phyloP scores from a whole-genome alignment of 2,329 filamentous ascomycete species.

The Epichloe amarillans region DNA sequence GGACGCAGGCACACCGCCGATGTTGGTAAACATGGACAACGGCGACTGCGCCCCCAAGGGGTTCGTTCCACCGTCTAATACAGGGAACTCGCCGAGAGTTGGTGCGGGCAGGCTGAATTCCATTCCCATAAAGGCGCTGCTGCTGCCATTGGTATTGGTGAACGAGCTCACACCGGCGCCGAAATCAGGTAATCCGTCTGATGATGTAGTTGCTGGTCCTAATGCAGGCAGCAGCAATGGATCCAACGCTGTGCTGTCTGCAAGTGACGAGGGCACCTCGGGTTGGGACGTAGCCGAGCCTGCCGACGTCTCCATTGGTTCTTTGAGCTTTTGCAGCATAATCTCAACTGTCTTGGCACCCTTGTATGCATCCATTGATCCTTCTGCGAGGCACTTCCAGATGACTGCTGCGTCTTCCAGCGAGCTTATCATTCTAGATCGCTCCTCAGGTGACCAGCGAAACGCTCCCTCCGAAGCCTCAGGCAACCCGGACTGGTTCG shows the following conservation, averaged over 20 bases:
- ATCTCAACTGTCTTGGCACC: conserved; percentile 68
- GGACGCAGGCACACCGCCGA: conserved; percentile 18
- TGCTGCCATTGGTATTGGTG: conserved; percentile 24
- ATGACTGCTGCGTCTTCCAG: conserved; percentile 64
- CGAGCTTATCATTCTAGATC: conserved; percentile 61
- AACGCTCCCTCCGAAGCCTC: conserved; percentile 30
- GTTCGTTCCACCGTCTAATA: conserved; percentile 15
- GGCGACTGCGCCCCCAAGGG: conserved; percentile 25
- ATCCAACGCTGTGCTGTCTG: conserved; percentile 25
- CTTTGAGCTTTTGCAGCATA: conserved; percentile 64
- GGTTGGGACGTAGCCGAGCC: conserved; percentile 7
- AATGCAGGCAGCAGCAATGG: conserved; percentile 13
- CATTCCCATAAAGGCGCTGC: conserved; percentile 27
- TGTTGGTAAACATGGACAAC: conserved; percentile 38
- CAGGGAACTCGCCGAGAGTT: conserved; percentile 17
- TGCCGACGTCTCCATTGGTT: conserved; percentile 9
- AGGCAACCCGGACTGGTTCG: conserved; percentile 25
- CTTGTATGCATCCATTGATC: conserved; percentile 83
- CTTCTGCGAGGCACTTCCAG: conserved; percentile 65
- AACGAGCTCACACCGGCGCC: conserved; percentile 17
- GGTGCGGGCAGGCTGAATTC: conserved; percentile 26
- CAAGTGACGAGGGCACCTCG: conserved; percentile 16
- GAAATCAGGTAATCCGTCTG: conserved; percentile 15
- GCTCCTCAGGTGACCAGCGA: conserved; percentile 45
- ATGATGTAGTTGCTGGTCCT: conserved; percentile 10